phyloP scores from a whole-genome alignment of 768 basidiomycete species.

The button mushroom (Agaricus bisporus) region DNA sequence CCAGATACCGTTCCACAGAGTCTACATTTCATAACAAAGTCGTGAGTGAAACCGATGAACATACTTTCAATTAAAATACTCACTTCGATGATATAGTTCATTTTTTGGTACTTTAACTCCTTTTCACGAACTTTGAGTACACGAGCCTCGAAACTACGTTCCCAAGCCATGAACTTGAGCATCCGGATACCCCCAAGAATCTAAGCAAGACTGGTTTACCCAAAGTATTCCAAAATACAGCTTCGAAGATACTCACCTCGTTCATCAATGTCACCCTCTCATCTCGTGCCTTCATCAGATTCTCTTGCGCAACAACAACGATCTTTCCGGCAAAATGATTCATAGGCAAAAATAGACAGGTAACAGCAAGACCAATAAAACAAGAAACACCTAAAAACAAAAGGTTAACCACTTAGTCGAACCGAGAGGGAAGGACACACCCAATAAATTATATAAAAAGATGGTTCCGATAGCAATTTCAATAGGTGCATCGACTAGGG shows the following conservation, averaged over 20 bases:
- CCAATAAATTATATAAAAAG: conserved; percentile 75
- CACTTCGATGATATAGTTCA: conserved; percentile 86
- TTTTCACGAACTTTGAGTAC: conserved; percentile 70
- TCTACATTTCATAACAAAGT: conserved; percentile 19
- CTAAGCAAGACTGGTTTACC: conserved; percentile 25
- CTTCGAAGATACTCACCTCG: conserved; percentile 31
- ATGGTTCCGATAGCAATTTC: conserved; percentile 70
- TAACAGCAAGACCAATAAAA: conserved; percentile 73
- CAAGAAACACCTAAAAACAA: conserved; percentile 48
- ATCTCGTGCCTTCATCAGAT: conserved; percentile 87
- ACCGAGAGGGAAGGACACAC: conserved; percentile 23
- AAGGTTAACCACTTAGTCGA: neutral
- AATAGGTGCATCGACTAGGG: conserved; percentile 76
- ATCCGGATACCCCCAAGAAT: conserved; percentile 85
- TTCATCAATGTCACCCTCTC: conserved; percentile 92
- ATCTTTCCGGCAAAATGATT: conserved; percentile 83
- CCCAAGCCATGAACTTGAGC: conserved; percentile 97
- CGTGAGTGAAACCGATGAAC: neutral
- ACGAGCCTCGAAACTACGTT: conserved; percentile 78
- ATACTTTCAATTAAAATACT: neutral
- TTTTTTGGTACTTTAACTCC: conserved; percentile 77
- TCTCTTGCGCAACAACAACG: conserved; percentile 65
- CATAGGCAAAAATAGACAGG: conserved; percentile 65
- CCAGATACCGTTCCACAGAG: conserved; percentile 44
- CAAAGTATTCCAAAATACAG: neutral